A percentile compares a stretch with the other conserved stretches of the same genome.
Evolutionary conservation across 805 yeast genomes (phyloP).

Genomic region (Pichia thaimueangensis): DNA sequence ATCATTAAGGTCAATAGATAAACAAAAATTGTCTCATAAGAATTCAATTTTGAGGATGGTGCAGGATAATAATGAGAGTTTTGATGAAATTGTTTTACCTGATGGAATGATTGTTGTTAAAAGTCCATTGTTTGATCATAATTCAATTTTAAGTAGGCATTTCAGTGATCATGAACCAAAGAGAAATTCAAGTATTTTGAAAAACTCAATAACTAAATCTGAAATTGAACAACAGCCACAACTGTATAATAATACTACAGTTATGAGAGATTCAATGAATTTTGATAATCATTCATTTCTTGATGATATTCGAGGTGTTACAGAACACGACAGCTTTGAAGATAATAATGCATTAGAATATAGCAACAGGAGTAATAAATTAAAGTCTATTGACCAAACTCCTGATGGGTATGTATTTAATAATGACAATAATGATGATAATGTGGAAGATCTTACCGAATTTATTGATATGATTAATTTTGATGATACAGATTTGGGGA

Average conservation of each 20-base stretch:
- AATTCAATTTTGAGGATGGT: constrained; percentile 25
- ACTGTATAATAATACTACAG: not conserved
- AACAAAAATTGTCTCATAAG: constrained; percentile 8
- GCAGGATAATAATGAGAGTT: constrained; percentile 13
- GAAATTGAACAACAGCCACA: not conserved
- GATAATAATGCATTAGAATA: not conserved
- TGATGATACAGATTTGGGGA: constrained; percentile 18
- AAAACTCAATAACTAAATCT: constrained; percentile 1
- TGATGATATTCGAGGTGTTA: not conserved
- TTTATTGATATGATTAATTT: constrained; percentile 28
- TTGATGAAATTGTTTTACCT: constrained; percentile 18
- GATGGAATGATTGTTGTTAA: constrained; percentile 45
- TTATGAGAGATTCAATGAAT: constrained; percentile 1
- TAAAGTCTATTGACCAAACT: too few relatives aligned
- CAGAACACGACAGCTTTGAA: not conserved
- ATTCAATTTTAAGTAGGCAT: not conserved
- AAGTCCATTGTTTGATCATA: constrained; percentile 11
- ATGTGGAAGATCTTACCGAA: constrained; percentile 21
- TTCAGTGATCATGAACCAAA: not conserved
- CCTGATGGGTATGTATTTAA: not conserved
- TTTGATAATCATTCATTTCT: not conserved
- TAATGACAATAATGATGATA: constrained; percentile 7
- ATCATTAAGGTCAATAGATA: constrained; percentile 33
- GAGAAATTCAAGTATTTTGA: constrained; percentile 14
- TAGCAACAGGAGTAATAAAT: too few relatives aligned